Evolutionary conservation across 2,329 filamentous ascomycete species (phyloP).

Genomic region (Fragosphaeria purpurea): DNA sequence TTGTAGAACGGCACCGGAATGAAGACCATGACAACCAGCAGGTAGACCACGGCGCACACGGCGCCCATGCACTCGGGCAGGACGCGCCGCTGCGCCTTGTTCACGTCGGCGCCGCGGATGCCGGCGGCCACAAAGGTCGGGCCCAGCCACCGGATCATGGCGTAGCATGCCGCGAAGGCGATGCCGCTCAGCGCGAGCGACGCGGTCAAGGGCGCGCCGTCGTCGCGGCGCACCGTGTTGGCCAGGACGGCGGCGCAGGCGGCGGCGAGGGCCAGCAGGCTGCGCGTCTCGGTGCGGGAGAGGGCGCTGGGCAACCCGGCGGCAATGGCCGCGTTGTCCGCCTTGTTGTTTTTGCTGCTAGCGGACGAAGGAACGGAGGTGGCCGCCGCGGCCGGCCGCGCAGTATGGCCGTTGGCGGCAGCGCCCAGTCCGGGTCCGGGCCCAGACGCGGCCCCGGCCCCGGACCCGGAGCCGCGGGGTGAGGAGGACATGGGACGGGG

Average conservation of each 20-base stretch:
- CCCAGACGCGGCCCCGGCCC: not conserved
- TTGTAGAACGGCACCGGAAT: slow-evolving; percentile 98
- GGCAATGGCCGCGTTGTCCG: slow-evolving; percentile 6
- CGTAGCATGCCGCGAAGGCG: slow-evolving; percentile 72
- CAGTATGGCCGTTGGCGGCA: slow-evolving; percentile 3
- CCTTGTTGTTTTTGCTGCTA: not conserved
- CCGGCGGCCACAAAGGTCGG: slow-evolving; percentile 80
- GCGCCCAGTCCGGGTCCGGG: not conserved
- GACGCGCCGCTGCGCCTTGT: slow-evolving; percentile 58
- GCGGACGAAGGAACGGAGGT: not conserved
- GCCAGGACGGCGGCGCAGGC: slow-evolving; percentile 63
- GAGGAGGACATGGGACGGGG: too few relatives aligned
- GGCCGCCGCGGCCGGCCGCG: not conserved
- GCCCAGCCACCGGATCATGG: slow-evolving; percentile 88
- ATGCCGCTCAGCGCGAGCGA: slow-evolving; percentile 79
- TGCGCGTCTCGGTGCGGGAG: slow-evolving; percentile 41
- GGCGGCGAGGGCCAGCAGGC: slow-evolving; percentile 52
- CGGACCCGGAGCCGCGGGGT: too few relatives aligned
- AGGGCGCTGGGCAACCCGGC: slow-evolving; percentile 24
- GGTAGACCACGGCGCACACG: slow-evolving; percentile 83
- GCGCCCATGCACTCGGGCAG: slow-evolving; percentile 96
- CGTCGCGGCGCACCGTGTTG: slow-evolving; percentile 74
- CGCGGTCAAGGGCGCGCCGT: slow-evolving; percentile 81
- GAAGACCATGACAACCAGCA: slow-evolving; percentile 81
- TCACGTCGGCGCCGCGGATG: slow-evolving; percentile 81